Evolutionary conservation across 441 rosid species (phyloP), one percentile per base, ranked within the genome.

Genomic region (Omphalea diandra): DNA sequence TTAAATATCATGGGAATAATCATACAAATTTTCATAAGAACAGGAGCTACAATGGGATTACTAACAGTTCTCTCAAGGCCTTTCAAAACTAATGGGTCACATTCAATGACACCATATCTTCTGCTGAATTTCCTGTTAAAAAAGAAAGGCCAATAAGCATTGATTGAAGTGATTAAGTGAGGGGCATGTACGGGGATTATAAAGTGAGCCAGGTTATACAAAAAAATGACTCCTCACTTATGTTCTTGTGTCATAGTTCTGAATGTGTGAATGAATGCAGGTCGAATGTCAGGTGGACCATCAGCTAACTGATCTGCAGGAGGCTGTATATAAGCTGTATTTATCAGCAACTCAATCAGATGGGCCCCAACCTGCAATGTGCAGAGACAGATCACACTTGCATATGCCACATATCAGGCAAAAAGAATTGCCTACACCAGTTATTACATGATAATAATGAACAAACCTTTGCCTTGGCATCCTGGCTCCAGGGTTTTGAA

Each of bases 31-130:
- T 10, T 49, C 56, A 75, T 47, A 32, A 7, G 18, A 43, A 50
- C 9, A 50, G 43, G 5, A 11, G 59, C 41, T 44, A 68, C 50
- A 55, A 55, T n/a, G 29, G 36, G 41, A 71, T 72, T 55, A 84
- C 98, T 84, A 81, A 96, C 99, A 63, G 86, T 84, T 84, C 75
- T 88, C 73, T 96, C 96, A 61, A 96, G 90, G 75, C 99, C 98
- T 81, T 86, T 88, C 55, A 79, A 82, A 65, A 96, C 88, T 70
- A 89, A 83, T 9, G 88, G 96, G 79, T 96, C 94, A 85, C 99
- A 96, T 67, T 86, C 78, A 71, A 96, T 87, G 58, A 91, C 86
- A 79, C 99, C 99, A 59, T 83, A 96, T 80, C 83, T 91, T 81
- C 84, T 83, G 83, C 85, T 73, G 57, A 43, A 54, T 72, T 81